Evolutionary conservation across 1,284 basidiomycete genomes (phyloP), one percentile per base, ranked within the genome.

Genomic region (Ustilago crameri): DNA sequence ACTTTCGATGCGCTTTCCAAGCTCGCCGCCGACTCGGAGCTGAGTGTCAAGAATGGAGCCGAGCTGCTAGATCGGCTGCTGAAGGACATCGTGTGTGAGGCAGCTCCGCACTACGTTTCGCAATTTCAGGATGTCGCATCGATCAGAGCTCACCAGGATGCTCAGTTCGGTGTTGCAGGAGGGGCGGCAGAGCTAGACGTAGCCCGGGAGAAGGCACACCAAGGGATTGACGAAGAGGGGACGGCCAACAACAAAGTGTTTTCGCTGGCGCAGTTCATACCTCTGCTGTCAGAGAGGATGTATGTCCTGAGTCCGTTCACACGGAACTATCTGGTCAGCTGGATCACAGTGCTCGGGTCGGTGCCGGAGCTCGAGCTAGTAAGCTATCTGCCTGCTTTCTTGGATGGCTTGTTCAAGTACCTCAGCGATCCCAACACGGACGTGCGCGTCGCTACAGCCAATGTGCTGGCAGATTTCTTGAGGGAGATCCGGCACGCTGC

Each of bases 21-120:
- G 93, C 91, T 99, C 55, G 93, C 94, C 7, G 93, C 95, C 38
- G 96, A 99, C 83, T 91, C 93, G 0, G 96, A 98, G 78, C 83
- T 93, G 48, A 95, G 95, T 3, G 96, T 98, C 73, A 97, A 97
- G 88, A 98, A 98, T 80, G 96, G 95, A 9, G 95, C 95, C 1
- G 96, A 99, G 83, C 88, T 99, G n/a, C 88, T 98, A 54, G 96
- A 99, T 84, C 89, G 96, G 24, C 87, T 98, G 17, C 88, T 99
- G 79, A 98, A 98, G 83, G 96, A 99, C 77, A 95, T 98, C 52
- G 95, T 98, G 2, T 92, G 94, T 34, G 96, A 98, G 85, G 92
- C 93, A 2, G 96, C 95, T 0, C 93, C 95, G 0, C 91, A 92
- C 53, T 98, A 98, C 82, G 91, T 98, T 56, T 94, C 95, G 2